Conservation (phyloP, 2,329 filamentous ascomycete species). For the Penicillium olsonii region DNA sequence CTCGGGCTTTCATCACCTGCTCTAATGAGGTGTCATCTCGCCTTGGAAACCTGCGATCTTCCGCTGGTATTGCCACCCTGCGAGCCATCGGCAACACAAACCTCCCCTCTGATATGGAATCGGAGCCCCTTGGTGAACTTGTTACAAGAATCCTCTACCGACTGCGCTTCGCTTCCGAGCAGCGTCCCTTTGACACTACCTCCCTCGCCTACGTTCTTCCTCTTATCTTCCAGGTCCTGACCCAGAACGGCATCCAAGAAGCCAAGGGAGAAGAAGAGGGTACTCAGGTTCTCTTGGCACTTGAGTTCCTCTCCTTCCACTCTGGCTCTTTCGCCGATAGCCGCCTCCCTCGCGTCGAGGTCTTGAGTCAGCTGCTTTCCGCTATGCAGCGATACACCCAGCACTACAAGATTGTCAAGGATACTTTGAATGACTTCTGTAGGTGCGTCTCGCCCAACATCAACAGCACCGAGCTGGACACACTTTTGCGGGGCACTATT, state of each 20-base stretch:
- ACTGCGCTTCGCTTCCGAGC: conserved; percentile 84
- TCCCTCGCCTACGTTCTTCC: conserved; percentile 87
- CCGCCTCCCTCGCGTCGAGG: conserved; percentile 72
- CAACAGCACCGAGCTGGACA: conserved; percentile 66
- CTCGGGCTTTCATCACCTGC: conserved; percentile 76
- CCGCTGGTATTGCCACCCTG: conserved; percentile 84
- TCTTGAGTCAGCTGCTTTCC: conserved; percentile 70
- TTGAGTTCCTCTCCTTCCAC: conserved; percentile 88
- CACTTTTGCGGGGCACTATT: conserved; percentile 76
- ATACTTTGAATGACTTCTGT: conserved; percentile 84
- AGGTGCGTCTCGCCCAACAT: conserved; percentile 84
- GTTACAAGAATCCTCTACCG: conserved; percentile 89
- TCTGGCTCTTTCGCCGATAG: conserved; percentile 74
- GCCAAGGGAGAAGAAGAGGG: conserved; percentile 73
- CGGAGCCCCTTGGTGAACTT: conserved; percentile 77
- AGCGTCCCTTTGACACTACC: conserved; percentile 87
- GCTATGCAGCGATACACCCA: conserved; percentile 88
- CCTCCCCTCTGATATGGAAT: conserved; percentile 69
- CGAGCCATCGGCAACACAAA: conserved; percentile 74
- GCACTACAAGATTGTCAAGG: conserved; percentile 93
- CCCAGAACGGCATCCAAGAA: conserved; percentile 72
- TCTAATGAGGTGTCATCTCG: conserved; percentile 73
- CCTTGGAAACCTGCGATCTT: conserved; percentile 74
- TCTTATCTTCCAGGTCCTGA: conserved; percentile 75
- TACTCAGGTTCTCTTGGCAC: conserved; percentile 82